Percentiles rank a stretch among this genome's conserved stretches.
Conservation (phyloP, 805 yeast species). For the Diddensiella caesifluorescens region DNA sequence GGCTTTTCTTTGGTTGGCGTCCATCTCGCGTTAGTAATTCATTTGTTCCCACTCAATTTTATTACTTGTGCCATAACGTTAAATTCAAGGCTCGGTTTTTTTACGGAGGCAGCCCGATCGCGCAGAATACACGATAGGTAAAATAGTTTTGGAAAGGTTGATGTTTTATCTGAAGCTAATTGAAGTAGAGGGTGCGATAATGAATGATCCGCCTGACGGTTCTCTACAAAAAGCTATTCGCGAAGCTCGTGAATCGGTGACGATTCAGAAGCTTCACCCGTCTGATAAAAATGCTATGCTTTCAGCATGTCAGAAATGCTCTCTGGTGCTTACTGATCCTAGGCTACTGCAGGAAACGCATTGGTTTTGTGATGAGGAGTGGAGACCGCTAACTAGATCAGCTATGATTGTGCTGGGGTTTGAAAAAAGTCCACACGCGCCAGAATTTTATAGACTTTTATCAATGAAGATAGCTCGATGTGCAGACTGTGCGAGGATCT, state of each 20-base stretch:
- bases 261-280: background rate
- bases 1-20: too few species aligned
- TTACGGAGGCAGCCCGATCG: too few species aligned
- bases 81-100: too few species aligned
- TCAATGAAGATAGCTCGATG: constrained; percentile 10
- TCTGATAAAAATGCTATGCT: background rate
- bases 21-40: too few species aligned
- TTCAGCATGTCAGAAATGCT: constrained; percentile 1
- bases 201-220: background rate
- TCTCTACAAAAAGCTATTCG: background rate
- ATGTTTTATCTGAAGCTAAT: too few species aligned
- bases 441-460: constrained; percentile 4
- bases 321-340: background rate
- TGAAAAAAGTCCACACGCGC: constrained; percentile 5
- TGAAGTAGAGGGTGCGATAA: too few species aligned
- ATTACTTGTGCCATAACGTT: too few species aligned
- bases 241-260: background rate
- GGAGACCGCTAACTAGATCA: constrained; percentile 7
- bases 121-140: too few species aligned
- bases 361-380: constrained; percentile 17
- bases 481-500: constrained; percentile 14
- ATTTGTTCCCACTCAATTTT: too few species aligned
- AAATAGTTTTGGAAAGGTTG: too few species aligned
- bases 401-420: constrained; percentile 12
- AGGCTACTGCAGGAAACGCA: constrained; percentile 7